Evolutionary conservation across 164 flowering plant genomes (phyloP).

Genomic region (Piper longum): DNA sequence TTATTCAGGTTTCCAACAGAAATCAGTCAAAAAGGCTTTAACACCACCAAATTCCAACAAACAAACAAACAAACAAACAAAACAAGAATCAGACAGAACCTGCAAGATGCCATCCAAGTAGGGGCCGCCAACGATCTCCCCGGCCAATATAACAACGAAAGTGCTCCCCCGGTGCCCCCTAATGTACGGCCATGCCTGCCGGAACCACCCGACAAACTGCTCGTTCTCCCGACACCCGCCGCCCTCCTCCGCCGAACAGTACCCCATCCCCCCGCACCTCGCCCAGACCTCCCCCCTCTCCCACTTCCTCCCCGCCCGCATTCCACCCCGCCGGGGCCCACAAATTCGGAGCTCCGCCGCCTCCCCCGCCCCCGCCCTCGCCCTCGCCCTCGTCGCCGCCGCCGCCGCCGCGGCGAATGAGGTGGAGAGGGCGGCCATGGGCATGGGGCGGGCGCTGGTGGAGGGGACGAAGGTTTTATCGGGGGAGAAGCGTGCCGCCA

Average conservation of each 20-base stretch:
- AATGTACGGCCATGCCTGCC: slow-evolving; percentile 54
- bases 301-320: neutral
- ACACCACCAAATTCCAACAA: neutral
- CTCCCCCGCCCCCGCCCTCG: slow-evolving; percentile 1
- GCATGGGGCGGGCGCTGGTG: neutral
- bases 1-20: too few relatives aligned
- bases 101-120: slow-evolving; percentile 36
- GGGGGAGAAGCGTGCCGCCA: neutral
- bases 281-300: neutral
- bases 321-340: neutral
- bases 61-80: neutral
- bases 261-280: neutral
- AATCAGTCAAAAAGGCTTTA: too few relatives aligned
- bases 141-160: slow-evolving; percentile 52
- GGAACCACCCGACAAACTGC: slow-evolving; percentile 21
- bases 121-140: slow-evolving; percentile 29
- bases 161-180: slow-evolving; percentile 46
- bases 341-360: neutral
- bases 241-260: slow-evolving; percentile 1
- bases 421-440: neutral
- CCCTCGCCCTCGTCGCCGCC: neutral
- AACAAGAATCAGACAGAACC: slow-evolving; percentile 21
- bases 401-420: neutral
- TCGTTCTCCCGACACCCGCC: slow-evolving; percentile 5
- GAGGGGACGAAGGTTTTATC: neutral